Base-by-base conservation (phyloP, 1,139 yeast genomes). In the Arxiozyma slooffiae region DNA sequence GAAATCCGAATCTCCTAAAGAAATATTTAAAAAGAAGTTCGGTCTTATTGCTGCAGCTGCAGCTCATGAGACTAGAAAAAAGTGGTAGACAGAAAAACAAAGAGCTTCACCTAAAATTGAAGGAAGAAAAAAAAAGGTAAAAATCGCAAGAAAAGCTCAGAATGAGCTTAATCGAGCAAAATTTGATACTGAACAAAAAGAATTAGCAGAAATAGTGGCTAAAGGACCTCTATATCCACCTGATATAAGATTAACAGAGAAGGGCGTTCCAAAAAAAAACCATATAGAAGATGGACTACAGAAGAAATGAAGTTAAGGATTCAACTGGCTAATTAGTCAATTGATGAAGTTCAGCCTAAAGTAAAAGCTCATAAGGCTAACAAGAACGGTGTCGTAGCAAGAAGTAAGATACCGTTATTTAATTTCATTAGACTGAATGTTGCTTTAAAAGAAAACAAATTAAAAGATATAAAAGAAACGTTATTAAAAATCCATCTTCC, bases 171-270 rank as follows among this genome's bases (percentile, higher is more conserved):
- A 56, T 18, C 55, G 53, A 44, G 58, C 57, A 26, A 55, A 53
- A 41, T 49, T 49, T 20, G 62, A 55, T 30, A 48, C 43, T 18
- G 67, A 64, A 41, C 53, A 58, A 44, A 61, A 58, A 41, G 66
- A 63, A 51, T 53, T 65, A 11, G 62, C 59, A 45, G 62, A 54
- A 20, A 61, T 66, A 34, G 69, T 66, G 6, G 62, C 67, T 2
- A 59, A 51, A 26, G 70, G 69, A 1, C 68, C 69, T 7, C 70
- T 69, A 16, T 67, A 65, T 52, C 70, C 70, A 17, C 50, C 57
- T 4, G 66, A 63, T 49, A 48, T 67, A 42, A 57, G 65, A 43
- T 48, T 67, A 20, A 66, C 67, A 1, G 63, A 63, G 51, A 57
- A 61, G 43, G 70, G 70, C 16, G 57, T 55, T 41, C 70, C 70